Evolutionary conservation across 148 eudicot species (phyloP).

Genomic region (Diospyros kaki): DNA sequence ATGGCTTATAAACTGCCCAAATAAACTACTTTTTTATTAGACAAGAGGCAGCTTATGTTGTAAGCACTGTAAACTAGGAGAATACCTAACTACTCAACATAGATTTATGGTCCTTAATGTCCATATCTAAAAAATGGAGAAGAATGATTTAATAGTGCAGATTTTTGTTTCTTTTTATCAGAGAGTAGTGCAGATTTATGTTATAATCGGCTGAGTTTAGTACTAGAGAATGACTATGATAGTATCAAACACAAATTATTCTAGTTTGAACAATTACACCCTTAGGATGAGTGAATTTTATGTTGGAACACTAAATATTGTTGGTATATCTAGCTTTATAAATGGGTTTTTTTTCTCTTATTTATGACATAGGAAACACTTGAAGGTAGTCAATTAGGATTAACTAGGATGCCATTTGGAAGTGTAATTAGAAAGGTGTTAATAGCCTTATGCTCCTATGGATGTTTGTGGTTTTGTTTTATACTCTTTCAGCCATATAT

Average conservation of each 20-base stretch:
- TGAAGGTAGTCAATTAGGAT: background rate
- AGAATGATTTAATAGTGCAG: no score
- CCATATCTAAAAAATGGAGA: no score
- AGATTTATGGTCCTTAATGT: no score
- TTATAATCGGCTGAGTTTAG: background rate
- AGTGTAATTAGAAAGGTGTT: background rate
- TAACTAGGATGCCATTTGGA: background rate
- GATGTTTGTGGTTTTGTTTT: background rate
- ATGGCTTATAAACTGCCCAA: no score
- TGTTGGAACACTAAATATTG: no score
- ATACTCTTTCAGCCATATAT: background rate
- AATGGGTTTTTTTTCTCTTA: background rate
- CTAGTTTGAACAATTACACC: background rate
- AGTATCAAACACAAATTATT: background rate
- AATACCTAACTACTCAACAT: no score
- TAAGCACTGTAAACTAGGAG: no score
- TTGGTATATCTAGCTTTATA: background rate
- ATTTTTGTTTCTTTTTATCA: no score
- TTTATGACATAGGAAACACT: background rate
- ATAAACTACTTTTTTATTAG: no score
- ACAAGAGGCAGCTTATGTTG: no score
- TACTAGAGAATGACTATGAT: background rate
- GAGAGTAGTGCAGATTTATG: background rate
- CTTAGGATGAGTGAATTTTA: background rate
- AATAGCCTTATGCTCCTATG: no score